Percentiles rank a stretch among this genome's conserved stretches.
phyloP scores from a whole-genome alignment of 768 basidiomycete genomes.

The Termitomyces sp. region DNA sequence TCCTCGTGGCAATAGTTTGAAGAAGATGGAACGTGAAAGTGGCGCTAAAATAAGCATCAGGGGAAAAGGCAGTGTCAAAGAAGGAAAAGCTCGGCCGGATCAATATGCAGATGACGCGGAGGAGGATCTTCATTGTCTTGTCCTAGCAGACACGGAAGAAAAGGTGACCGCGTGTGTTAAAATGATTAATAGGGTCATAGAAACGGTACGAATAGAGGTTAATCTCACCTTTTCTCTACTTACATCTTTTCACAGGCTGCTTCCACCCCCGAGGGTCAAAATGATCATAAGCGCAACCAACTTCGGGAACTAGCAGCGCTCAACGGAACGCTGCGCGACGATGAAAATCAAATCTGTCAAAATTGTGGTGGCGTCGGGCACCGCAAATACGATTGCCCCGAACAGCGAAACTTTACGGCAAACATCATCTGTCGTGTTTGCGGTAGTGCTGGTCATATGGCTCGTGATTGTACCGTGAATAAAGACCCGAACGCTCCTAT shows the following conservation, averaged over 20 bases:
- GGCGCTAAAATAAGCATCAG: conserved; percentile 98
- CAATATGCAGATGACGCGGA: conserved; percentile 95
- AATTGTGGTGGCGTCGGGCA: conserved; percentile 93
- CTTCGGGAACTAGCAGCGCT: conserved; percentile 95
- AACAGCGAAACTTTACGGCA: conserved; percentile 97
- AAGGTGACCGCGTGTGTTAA: conserved; percentile 90
- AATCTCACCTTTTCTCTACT: background rate
- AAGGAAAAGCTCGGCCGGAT: conserved; percentile 94
- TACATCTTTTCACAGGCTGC: conserved; percentile 67
- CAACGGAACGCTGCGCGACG: conserved; percentile 98
- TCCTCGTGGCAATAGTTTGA: conserved; percentile 97
- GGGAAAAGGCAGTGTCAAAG: conserved; percentile 98
- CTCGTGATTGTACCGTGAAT: conserved; percentile 93
- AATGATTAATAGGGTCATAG: conserved; percentile 96
- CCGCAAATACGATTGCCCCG: conserved; percentile 98
- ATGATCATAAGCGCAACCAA: conserved; percentile 99
- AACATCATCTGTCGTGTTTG: conserved; percentile 99
- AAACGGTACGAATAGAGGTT: conserved; percentile 63
- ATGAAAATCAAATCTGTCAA: conserved; percentile 99
- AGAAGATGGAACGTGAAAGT: conserved; percentile 98
- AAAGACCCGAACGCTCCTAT: conserved; percentile 75
- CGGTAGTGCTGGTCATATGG: conserved; percentile 98
- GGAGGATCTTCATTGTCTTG: conserved; percentile 97
- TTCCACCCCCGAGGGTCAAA: conserved; percentile 98
- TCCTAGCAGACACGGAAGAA: conserved; percentile 88